Conservation (phyloP, 2,329 filamentous ascomycete genomes). For the Pseudodiploospora longispora region DNA sequence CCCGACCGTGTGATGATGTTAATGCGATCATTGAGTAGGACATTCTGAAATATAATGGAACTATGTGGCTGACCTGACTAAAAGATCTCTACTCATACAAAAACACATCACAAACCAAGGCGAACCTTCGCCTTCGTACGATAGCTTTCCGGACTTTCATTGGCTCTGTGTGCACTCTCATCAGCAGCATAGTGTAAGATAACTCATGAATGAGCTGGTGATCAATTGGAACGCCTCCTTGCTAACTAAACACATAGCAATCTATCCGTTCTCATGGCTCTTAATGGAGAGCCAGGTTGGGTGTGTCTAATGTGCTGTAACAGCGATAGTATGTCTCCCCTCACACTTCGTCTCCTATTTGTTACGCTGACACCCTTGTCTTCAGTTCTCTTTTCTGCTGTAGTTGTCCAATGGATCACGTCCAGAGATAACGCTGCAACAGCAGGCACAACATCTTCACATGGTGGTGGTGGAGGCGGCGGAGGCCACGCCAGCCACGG, state of each 20-base stretch:
- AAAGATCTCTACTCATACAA: slow-evolving; percentile 48
- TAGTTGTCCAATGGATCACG: slow-evolving; percentile 56
- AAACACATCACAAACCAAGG: slow-evolving; percentile 32
- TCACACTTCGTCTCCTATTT: background rate
- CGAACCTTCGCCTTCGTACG: slow-evolving; percentile 36
- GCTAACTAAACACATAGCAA: slow-evolving; percentile 34
- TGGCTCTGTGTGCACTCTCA: slow-evolving; percentile 48
- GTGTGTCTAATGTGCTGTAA: slow-evolving; percentile 60
- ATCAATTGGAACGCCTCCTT: background rate
- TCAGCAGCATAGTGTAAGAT: slow-evolving; percentile 48
- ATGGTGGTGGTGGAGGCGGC: slow-evolving; percentile 6
- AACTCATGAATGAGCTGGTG: background rate
- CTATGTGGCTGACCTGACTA: no score
- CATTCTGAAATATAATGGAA: no score
- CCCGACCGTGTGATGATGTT: background rate
- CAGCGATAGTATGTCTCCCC: slow-evolving; percentile 42
- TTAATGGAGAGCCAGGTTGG: slow-evolving; percentile 56
- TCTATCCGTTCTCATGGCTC: slow-evolving; percentile 47
- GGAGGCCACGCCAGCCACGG: slow-evolving; percentile 7
- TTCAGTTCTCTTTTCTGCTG: slow-evolving; percentile 50
- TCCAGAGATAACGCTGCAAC: slow-evolving; percentile 35
- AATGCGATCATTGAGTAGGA: no score
- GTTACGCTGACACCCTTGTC: slow-evolving; percentile 2
- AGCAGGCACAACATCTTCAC: slow-evolving; percentile 13
- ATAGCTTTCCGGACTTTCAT: slow-evolving; percentile 52